Evolutionary conservation across 2,329 filamentous ascomycete species (phyloP), one percentile per base, ranked within the genome.

Genomic region (Fonsecaea monophora): DNA sequence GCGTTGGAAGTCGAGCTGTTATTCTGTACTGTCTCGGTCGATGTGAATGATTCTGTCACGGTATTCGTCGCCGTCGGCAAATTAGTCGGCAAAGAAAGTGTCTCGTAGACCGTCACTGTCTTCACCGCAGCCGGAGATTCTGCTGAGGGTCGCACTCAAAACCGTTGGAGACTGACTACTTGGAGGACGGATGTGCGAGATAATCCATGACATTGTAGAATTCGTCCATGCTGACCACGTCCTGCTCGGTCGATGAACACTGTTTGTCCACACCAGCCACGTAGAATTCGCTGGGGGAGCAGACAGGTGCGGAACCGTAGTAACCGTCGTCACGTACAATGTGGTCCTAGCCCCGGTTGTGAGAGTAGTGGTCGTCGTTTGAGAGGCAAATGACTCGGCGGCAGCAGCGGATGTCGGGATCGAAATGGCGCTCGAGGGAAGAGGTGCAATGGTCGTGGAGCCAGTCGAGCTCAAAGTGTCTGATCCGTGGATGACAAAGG

Each of bases 41-140:
- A 21, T 48, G 18, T 48, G 42, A 18, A n/a, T 12, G 21, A 15
- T n/a, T 15, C 18, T 4, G 53, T 55, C 53, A 50, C 38, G 18
- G 13, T 50, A 30, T n/a, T 25, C 6, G 61, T 57, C 15, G 40
- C 15, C 3, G 38, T 53, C 12, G 32, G 25, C 38, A 15, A 25
- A 3, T 15, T 15, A 21, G 38, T 25, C 8, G 32, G 25, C 57
- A 56, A 15, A 12, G 42, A 55, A 13, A 40, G 6, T 12, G 38
- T 61, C 15, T 34, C 34, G 54, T 58, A 59, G 34, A 65, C 63
- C 8, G 57, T 65, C 12, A 42, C 40, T 10, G 63, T 21, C 21
- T 21, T 65, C 9, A 18, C 32, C 12, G 25, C 32, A 34, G 21
- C 40, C 35, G 18, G 48, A 45, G 32, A n/a, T 8, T n/a, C 25